Conservation (phyloP, 1,284 basidiomycete genomes). For the Ceratobasidium sp. region DNA sequence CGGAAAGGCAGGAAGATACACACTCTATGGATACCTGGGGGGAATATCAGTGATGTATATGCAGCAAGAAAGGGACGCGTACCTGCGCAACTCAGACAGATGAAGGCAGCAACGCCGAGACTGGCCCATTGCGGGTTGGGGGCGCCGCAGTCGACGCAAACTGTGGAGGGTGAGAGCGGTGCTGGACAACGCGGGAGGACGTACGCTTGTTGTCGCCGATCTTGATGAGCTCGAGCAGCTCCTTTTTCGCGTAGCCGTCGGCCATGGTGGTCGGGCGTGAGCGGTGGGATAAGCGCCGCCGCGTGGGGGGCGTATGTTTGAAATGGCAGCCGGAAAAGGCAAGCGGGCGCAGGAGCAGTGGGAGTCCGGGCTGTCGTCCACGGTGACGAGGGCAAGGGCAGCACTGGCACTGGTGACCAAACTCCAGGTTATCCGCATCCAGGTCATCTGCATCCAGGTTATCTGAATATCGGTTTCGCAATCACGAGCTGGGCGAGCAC, state of each 20-base stretch:
- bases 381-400: neutral
- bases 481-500: no score
- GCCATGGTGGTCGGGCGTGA: constrained; percentile 57
- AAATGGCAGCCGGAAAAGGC: constrained; percentile 22
- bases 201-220: constrained; percentile 70
- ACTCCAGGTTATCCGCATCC: no score
- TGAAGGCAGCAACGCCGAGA: constrained; percentile 81
- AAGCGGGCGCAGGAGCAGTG: constrained; percentile 9
- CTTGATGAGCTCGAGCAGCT: constrained; percentile 74
- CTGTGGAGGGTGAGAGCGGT: constrained; percentile 44
- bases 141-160: constrained; percentile 81
- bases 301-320: constrained; percentile 27
- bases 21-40: constrained; percentile 37
- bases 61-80: constrained; percentile 42
- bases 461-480: no score
- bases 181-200: constrained; percentile 35
- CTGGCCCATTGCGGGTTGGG: constrained; percentile 94
- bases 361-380: constrained; percentile 30
- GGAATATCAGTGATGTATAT: constrained; percentile 24
- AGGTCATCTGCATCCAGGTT: no score
- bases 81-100: constrained; percentile 78
- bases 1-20: constrained; percentile 34
- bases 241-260: constrained; percentile 67
- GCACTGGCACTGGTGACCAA: no score
- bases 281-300: constrained; percentile 23